Evolutionary conservation across 2,329 filamentous ascomycete genomes (phyloP).

Genomic region (Stachybotrys elegans): DNA sequence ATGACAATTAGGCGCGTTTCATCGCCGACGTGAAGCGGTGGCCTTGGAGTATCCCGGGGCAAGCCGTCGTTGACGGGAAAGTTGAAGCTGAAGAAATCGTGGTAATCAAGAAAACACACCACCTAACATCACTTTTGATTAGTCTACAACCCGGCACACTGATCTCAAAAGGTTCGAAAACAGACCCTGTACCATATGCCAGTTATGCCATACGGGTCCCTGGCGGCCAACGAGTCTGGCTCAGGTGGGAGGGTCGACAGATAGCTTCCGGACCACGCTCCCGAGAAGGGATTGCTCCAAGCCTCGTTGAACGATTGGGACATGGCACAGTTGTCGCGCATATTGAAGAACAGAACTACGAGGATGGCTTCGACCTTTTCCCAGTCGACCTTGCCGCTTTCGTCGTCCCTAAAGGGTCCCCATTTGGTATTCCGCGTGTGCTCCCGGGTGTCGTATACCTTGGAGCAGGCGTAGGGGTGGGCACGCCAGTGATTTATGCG

Average conservation of each 20-base stretch:
- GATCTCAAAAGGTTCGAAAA: constrained; percentile 3
- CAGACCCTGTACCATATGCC: constrained; percentile 67
- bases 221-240: constrained; percentile 38
- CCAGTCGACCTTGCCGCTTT: constrained; percentile 63
- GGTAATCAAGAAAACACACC: constrained; percentile 58
- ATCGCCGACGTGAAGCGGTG: constrained; percentile 56
- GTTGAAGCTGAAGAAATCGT: constrained; percentile 69
- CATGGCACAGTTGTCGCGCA: constrained; percentile 41
- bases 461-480: constrained; percentile 60
- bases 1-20: constrained; percentile 67
- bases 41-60: constrained; percentile 37
- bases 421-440: constrained; percentile 58
- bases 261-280: constrained; percentile 48
- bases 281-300: constrained; percentile 53
- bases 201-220: constrained; percentile 66
- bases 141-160: too few species aligned
- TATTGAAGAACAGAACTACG: constrained; percentile 62
- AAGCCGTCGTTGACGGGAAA: constrained; percentile 45
- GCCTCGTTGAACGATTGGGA: constrained; percentile 43
- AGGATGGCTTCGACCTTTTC: constrained; percentile 74
- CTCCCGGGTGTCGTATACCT: constrained; percentile 69
- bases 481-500: too few species aligned
- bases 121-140: constrained; percentile 24
- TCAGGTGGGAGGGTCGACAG: constrained; percentile 26
- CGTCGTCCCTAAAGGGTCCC: constrained; percentile 68